Base-by-base conservation (phyloP, 345 rosid genomes). In the Lumnitzera racemosa region DNA sequence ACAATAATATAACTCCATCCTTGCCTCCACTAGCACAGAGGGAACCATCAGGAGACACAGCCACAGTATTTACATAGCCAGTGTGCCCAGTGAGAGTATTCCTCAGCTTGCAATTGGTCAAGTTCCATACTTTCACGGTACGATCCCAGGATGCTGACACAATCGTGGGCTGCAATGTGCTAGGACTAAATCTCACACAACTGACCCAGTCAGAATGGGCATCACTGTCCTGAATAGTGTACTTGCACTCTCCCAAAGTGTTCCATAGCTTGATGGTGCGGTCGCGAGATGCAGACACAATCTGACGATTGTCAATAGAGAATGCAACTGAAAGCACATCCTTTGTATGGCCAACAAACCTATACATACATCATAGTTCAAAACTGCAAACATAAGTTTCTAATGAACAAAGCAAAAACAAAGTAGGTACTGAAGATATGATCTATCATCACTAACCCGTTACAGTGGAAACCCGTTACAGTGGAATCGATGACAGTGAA, bases 201-300 rank as follows among this genome's bases (percentile, higher is more conserved):
- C 95, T 86, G 8, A 90, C 97, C 99, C 99, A 94, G 14, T 90
- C 97, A 10, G 73, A 57, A 25, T 94, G 99, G 14, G 86, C 86
- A 15, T 94, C 99, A 0, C 81, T 86, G n/a, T 83, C 99, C 27
- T 86, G 76, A 58, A 94, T 94, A 1, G 96, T 90, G 84, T 90
- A 94, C 80, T 94, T 94, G 79, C 99, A 94, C 76, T 94, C 99
- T 0, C 99, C 97, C 0, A 94, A 79, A 0, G 99, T 94, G 64
- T 80, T 80, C 84, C 84, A 77, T 13, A 80, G 71, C 79, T 70
- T 76, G 68, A 80, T 80, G 20, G 77, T 69, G 52, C 73, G 76
- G 67, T 80, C 81, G 0, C 84, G 77, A 2, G 84, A 80, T 55
- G 84, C 81, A 0, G 84, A 77, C 15, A 80, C 84, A 43, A 76